Evolutionary conservation across 2,329 filamentous ascomycete genomes (phyloP), one percentile per base, ranked within the genome.

Genomic region (Onygenales sp.): DNA sequence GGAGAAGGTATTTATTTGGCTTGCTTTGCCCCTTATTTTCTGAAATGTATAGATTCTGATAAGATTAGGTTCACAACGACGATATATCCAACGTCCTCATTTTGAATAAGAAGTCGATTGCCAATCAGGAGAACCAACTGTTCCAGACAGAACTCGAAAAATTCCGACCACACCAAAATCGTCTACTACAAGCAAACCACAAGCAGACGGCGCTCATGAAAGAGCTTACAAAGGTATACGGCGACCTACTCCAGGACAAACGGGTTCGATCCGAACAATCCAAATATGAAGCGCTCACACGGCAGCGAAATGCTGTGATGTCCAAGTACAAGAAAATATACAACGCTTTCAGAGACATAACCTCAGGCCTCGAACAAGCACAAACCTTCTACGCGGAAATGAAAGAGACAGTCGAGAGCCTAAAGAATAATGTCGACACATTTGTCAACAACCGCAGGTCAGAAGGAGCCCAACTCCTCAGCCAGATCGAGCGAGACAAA

Each of bases 101-200:
- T 53, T 75, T 98, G 55, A 98, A 98, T 77, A 97, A 97, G 68
- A 98, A 97, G 71, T 86, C 89, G 1, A 92, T 97, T 63, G 81
- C 89, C 17, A 95, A 89, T 64, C 92, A 93, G 63, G 93, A 98
- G 68, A 85, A 79, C 10, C 89, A 95, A 63, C 79, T 98, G 2
- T 98, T 98, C 73, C 87, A 96, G 67, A 84, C 89, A 13, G 93
- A 98, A 69, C 78, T 98, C n/a, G 92, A 97, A 70, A 98, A 98
- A 69, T 98, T 96, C 72, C 79, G 90, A 42, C 87, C 90, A 32
- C 88, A 96, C 63, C 93, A 97, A 66, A 95, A 86, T 62, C 84
- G 93, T 36, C 80, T 98, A 13, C 74, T 95, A 7, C 90, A 96
- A 68, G 91, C 93, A 11, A 94, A 90, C 57, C 93, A 98, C 71